A percentile compares a stretch with the other conserved stretches of the same genome.
Conservation (phyloP, 2,329 filamentous ascomycete genomes). For the Cladosporium colombiae region DNA sequence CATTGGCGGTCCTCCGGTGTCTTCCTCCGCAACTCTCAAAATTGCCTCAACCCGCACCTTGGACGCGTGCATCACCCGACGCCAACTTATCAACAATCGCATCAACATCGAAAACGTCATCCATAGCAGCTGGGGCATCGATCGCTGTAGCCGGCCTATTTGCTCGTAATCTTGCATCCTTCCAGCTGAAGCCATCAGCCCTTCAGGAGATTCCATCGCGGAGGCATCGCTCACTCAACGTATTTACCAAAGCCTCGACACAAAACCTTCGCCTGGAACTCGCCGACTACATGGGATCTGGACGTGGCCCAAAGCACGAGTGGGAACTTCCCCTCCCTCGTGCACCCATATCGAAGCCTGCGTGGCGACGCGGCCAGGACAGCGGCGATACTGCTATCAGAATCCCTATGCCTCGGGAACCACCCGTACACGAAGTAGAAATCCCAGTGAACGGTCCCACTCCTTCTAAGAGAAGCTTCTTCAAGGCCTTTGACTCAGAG, state of each 20-base stretch:
- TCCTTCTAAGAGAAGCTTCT: conserved; percentile 2
- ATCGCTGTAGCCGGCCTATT: background rate
- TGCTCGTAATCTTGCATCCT: background rate
- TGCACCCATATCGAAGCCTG: conserved; percentile 1
- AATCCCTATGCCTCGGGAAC: background rate
- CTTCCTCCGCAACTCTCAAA: background rate
- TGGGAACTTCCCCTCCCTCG: conserved; percentile 4
- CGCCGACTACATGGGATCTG: background rate
- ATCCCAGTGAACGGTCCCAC: background rate
- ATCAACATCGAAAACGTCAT: background rate
- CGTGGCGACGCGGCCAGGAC: conserved; percentile 13
- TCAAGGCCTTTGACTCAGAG: conserved; percentile 5
- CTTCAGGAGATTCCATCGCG: background rate
- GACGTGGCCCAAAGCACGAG: background rate
- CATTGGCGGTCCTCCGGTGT: conserved; percentile 3
- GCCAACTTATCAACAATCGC: conserved; percentile 4
- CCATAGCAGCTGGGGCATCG: background rate
- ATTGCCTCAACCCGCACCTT: conserved; percentile 11
- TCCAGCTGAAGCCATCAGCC: background rate
- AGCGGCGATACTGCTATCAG: conserved; percentile 11
- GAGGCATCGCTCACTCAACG: background rate
- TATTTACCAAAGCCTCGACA: background rate
- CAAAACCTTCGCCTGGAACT: background rate
- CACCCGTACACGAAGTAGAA: background rate
- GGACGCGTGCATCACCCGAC: conserved; percentile 2